A percentile compares a stretch with the other conserved stretches of the same genome.
These are phyloP conservation scores for Cucurbita argyrosperma DNA, from an alignment of 306 rosid genomes.

Conservation along the genomic window DNA sequence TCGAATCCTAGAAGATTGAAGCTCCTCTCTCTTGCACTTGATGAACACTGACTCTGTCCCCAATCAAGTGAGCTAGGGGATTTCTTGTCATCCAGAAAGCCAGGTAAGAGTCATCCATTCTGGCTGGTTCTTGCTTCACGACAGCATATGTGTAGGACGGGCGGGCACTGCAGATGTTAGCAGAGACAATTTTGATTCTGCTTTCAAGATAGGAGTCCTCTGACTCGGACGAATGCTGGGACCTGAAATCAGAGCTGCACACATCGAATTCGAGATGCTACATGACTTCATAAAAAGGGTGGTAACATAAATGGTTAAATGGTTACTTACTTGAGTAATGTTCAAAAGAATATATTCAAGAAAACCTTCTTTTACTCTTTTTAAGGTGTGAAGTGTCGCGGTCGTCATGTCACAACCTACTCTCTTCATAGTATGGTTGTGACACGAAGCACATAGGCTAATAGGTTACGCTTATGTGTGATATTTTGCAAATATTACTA, in stretches of 20 bases:
- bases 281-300: background rate
- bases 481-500: background rate
- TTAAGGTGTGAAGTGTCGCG: background rate
- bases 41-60: constrained; percentile 12
- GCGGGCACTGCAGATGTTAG: constrained; percentile 23
- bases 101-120: constrained; percentile 53
- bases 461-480: background rate
- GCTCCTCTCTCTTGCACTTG: background rate
- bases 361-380: background rate
- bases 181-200: constrained; percentile 40
- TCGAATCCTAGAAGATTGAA: background rate
- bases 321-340: background rate
- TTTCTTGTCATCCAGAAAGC: constrained; percentile 80
- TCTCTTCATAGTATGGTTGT: no score
- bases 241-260: constrained; percentile 28
- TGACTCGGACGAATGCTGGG: constrained; percentile 81
- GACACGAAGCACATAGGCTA: background rate
- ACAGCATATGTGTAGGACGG: constrained; percentile 24
- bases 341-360: background rate
- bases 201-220: constrained; percentile 46
- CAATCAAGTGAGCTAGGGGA: constrained; percentile 82
- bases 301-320: background rate
- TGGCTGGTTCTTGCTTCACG: constrained; percentile 34
- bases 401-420: no score
- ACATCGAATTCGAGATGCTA: background rate